Evolutionary conservation across 2,329 filamentous ascomycete species (phyloP), one percentile per base, ranked within the genome.

Genomic region (Botrytis tulipae): DNA sequence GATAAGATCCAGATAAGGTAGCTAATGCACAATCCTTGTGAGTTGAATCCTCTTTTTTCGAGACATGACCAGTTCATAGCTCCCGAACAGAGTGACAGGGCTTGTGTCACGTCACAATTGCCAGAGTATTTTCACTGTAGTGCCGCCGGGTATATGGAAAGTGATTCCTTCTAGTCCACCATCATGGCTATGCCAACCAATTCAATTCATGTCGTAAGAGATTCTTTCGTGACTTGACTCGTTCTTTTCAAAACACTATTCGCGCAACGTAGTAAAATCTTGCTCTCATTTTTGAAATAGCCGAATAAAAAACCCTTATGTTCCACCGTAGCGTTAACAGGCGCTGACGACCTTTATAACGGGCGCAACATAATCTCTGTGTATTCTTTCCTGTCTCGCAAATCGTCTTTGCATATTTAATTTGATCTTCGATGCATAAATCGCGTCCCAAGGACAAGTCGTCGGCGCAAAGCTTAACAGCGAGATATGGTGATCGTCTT

Each of bases 1-100:
- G 65, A 54, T 67, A 57, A 51, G 65, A n/a, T 54, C 48, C 32
- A 37, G 66, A 69, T 69, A 69, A 69, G 37, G 37, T 57, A n/a
- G 25, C 46, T 68, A 42, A 68, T 68, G 46, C 65, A 68, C 35
- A 37, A 69, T 57, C 66, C 66, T 42, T 57, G 66, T 68, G 14
- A 4, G 25, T 48, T 20, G 32, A 37, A 42, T 32, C 35, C 65
- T 57, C 25, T 54, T 68, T 65, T 54, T 42, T 22, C 48, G 65
- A 54, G 25, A 68, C 66, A 68, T 57, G 40, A 57, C 48, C 46
- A 68, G 29, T 57, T 42, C 65, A 25, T n/a, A 51, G 32, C 25
- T n/a, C 44, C 44, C 32, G 35, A 68, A 68, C 25, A 32, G 35
- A 51, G 16, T 54, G 35, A 14, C 48, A 57, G 46, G 46, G 29